Evolutionary conservation across 495 filamentous ascomycete genomes (phyloP), one percentile per base, ranked within the genome.

Genomic region (Neurospora tetrasperma): DNA sequence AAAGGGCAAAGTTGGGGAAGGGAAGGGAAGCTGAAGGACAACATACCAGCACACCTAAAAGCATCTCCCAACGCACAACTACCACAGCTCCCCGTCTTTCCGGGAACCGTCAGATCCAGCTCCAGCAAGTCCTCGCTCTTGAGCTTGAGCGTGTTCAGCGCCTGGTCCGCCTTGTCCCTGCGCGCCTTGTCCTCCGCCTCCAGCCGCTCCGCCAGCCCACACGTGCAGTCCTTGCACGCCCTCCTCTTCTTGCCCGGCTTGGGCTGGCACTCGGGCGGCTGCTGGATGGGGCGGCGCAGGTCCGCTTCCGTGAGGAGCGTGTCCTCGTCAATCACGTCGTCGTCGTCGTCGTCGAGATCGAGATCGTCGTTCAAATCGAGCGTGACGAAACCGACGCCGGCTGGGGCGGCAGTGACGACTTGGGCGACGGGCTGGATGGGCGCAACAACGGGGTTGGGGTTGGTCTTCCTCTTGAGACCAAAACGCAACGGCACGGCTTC

Each of bases 171-270:
- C 71, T 86, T 84, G 41, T 84, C 81, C 10, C 92, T 87, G 73
- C 90, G 90, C 69, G 89, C 88, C 59, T 85, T 86, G 76, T 98
- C 94, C 82, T 97, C 93, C 8, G 89, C 92, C 74, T 92, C 92
- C 48, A 97, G 80, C 73, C 89, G 85, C 75, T 91, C 86, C 4
- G 92, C 91, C 5, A 99, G 87, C 46, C 96, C 96, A 78, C 96
- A 99, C 5, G 93, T 96, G 84, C 96, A 99, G 84, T 99, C 96
- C 83, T 98, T 98, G 85, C 96, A 99, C 72, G 96, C 94, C 71
- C 94, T 89, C 73, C 94, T 90, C 75, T 94, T 90, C 84, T 96
- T 95, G 72, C 92, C 93, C 40, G 89, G 84, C 83, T 92, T 89
- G 43, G 95, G 94, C 54, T 87, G 85, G 78, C 95, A 98, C 82